phyloP scores from a whole-genome alignment of 2,329 filamentous ascomycete genomes.

The Neoarthrinium moseri region DNA sequence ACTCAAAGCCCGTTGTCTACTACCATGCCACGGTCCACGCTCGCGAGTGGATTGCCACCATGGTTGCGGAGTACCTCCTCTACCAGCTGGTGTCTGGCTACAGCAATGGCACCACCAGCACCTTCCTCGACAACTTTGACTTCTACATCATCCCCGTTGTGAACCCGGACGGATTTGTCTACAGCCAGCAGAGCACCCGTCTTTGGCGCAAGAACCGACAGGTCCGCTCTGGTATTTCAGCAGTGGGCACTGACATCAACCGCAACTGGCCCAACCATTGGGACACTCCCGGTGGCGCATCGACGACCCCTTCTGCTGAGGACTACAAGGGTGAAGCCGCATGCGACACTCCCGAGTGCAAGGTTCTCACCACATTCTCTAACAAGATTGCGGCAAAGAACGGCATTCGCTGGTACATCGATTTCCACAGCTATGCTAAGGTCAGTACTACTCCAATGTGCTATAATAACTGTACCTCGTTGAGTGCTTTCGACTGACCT shows the following conservation, averaged over 20 bases:
- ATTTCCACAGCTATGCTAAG: constrained; percentile 48
- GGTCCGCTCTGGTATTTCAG: constrained; percentile 35
- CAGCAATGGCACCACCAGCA: constrained; percentile 33
- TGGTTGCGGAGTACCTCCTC: constrained; percentile 48
- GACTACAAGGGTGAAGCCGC: constrained; percentile 39
- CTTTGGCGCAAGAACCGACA: constrained; percentile 55
- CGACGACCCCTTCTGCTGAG: constrained; percentile 43
- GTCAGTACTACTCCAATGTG: too few species aligned
- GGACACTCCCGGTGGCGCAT: constrained; percentile 40
- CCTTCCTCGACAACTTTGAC: constrained; percentile 54
- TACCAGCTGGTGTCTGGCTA: constrained; percentile 46
- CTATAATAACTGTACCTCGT: neutral
- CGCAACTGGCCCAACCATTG: constrained; percentile 52
- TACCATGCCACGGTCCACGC: constrained; percentile 54
- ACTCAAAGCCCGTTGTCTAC: constrained; percentile 46
- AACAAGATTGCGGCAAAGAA: constrained; percentile 36
- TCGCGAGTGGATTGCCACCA: constrained; percentile 54
- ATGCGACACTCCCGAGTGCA: constrained; percentile 46
- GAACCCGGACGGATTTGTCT: constrained; percentile 53
- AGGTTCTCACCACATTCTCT: constrained; percentile 45
- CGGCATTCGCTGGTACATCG: constrained; percentile 55
- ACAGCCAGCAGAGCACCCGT: constrained; percentile 47
- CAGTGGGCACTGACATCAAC: constrained; percentile 50
- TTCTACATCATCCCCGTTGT: constrained; percentile 56
- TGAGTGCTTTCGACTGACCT: constrained; percentile 45